phyloP scores from a whole-genome alignment of 2,329 filamentous ascomycete species.

The Fusarium caatingaense region DNA sequence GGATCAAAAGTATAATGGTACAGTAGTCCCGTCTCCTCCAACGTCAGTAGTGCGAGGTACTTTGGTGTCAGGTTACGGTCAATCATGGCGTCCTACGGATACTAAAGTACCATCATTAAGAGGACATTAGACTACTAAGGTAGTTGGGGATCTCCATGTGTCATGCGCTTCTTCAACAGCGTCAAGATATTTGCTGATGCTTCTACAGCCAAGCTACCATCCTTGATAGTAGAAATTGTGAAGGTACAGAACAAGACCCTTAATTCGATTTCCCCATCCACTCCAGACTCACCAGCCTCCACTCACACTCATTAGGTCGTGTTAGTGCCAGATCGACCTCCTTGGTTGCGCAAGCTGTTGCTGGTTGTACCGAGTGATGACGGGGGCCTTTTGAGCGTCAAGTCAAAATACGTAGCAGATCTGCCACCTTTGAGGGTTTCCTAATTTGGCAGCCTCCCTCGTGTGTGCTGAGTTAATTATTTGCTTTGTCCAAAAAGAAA shows the following conservation, averaged over 20 bases:
- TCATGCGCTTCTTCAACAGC: not conserved
- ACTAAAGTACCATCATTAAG: not conserved
- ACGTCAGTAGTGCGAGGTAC: conserved; percentile 15
- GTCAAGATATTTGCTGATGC: not conserved
- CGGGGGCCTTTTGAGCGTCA: conserved; percentile 16
- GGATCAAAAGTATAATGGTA: conserved; percentile 7
- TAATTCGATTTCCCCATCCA: conserved; percentile 39
- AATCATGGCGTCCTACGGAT: not conserved
- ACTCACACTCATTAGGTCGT: conserved; percentile 30
- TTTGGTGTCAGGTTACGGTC: conserved; percentile 9
- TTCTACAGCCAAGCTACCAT: conserved; percentile 15
- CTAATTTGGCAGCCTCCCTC: conserved; percentile 30
- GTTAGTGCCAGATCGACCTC: conserved; percentile 39
- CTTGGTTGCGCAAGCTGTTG: conserved; percentile 34
- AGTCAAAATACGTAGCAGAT: conserved; percentile 15
- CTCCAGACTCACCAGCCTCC: conserved; percentile 34
- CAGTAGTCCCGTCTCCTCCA: not conserved
- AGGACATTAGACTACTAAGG: not conserved
- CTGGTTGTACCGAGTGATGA: conserved; percentile 21
- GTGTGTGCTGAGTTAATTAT: conserved; percentile 7
- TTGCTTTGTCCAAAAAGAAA: conserved; percentile 16
- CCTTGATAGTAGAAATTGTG: conserved; percentile 39
- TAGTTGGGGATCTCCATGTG: not conserved
- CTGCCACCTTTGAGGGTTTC: conserved; percentile 17
- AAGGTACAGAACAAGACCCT: conserved; percentile 37